Evolutionary conservation across 2,329 filamentous ascomycete species (phyloP).

Genomic region (Colletotrichum godetiae): DNA sequence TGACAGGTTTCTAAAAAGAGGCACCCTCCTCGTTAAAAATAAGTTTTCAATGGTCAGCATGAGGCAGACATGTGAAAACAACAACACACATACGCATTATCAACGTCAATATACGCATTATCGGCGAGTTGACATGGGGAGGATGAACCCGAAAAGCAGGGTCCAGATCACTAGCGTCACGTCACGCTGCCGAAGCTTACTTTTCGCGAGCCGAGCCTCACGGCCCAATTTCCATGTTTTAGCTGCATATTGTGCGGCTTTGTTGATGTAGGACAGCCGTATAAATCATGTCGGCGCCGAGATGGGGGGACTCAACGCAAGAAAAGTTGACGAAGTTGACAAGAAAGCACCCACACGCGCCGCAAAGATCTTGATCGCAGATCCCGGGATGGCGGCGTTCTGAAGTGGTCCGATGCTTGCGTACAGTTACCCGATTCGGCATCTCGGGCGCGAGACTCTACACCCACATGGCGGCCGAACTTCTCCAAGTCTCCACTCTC

Average conservation of each 20-base stretch:
- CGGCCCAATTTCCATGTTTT: neutral
- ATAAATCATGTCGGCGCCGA: neutral
- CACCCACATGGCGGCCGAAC: neutral
- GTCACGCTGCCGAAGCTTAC: neutral
- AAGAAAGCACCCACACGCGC: neutral
- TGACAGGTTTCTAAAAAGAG: neutral
- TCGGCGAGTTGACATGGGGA: neutral
- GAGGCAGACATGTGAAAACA: neutral
- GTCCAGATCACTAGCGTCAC: neutral
- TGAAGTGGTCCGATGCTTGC: neutral
- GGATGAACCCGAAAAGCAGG: neutral
- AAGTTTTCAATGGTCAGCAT: neutral
- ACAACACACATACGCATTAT: neutral
- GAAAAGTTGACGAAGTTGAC: neutral
- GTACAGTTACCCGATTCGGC: conserved; percentile 11
- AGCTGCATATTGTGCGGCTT: neutral
- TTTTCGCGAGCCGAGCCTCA: neutral
- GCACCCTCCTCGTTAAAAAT: neutral
- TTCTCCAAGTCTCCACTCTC: conserved; percentile 5
- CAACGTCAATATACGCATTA: too few relatives aligned
- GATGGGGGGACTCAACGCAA: neutral
- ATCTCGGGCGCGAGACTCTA: conserved; percentile 15
- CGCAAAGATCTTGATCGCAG: neutral
- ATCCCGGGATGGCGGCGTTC: neutral
- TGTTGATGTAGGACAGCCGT: neutral